These are phyloP conservation scores for Blastobotrys chiropterorum DNA, from an alignment of 805 yeast species.

Conservation along the genomic window DNA sequence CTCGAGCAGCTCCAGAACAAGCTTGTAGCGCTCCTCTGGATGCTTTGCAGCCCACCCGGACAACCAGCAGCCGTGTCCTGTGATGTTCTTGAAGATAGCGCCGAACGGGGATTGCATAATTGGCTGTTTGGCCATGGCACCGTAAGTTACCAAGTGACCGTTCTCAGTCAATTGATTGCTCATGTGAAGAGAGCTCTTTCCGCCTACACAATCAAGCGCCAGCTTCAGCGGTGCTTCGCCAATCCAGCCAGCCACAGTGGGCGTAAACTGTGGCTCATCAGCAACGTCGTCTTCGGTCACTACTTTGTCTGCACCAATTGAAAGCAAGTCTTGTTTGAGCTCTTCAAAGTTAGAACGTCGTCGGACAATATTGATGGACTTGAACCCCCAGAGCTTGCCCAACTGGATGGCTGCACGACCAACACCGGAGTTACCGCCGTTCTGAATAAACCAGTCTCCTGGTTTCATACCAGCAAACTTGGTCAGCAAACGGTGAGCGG, in stretches of 20 bases:
- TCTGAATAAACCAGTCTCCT: constrained; percentile 89
- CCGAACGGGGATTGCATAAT: constrained; percentile 83
- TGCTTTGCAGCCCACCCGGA: constrained; percentile 56
- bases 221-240: constrained; percentile 59
- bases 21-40: constrained; percentile 52
- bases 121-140: constrained; percentile 97
- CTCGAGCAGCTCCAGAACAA: constrained; percentile 48
- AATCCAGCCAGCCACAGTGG: constrained; percentile 42
- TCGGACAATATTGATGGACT: constrained; percentile 82
- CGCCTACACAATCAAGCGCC: constrained; percentile 91
- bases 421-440: constrained; percentile 94
- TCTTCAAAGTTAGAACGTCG: constrained; percentile 73
- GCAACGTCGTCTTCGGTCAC: constrained; percentile 79
- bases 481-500: constrained; percentile 84
- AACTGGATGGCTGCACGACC: constrained; percentile 88
- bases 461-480: constrained; percentile 53
- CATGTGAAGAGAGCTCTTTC: constrained; percentile 70
- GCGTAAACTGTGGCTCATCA: constrained; percentile 53
- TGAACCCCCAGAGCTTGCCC: constrained; percentile 68
- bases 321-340: constrained; percentile 45
- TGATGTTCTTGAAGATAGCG: constrained; percentile 82
- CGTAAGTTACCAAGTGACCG: constrained; percentile 83
- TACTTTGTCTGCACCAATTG: constrained; percentile 82
- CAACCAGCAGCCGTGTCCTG: constrained; percentile 89
- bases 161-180: constrained; percentile 75